Percentiles rank a stretch among this genome's conserved stretches.
phyloP scores from a whole-genome alignment of 2,329 filamentous ascomycete genomes.

The Dothistroma pini region DNA sequence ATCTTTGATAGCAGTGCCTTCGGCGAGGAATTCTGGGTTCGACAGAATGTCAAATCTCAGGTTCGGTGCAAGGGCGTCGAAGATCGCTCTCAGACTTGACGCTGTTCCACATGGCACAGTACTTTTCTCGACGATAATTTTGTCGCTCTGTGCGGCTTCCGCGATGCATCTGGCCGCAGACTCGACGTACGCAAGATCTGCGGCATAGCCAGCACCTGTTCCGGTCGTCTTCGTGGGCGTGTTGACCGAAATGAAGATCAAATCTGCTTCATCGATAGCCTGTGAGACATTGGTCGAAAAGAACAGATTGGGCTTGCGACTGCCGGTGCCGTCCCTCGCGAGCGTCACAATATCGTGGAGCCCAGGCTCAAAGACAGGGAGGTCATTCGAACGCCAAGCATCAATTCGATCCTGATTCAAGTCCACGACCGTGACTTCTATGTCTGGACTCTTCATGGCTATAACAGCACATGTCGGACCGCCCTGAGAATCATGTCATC shows the following conservation, averaged over 20 bases:
- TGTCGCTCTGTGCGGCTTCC: slow-evolving; percentile 59
- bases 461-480: slow-evolving; percentile 73
- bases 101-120: slow-evolving; percentile 75
- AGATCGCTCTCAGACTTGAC: slow-evolving; percentile 64
- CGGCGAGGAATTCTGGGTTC: slow-evolving; percentile 77
- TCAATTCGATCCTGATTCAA: slow-evolving; percentile 61
- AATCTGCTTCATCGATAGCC: slow-evolving; percentile 63
- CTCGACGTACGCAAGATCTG: slow-evolving; percentile 70
- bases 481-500: slow-evolving; percentile 42
- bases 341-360: slow-evolving; percentile 64
- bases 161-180: slow-evolving; percentile 66
- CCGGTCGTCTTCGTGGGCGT: slow-evolving; percentile 73
- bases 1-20: slow-evolving; percentile 70
- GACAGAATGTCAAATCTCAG: slow-evolving; percentile 72
- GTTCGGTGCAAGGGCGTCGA: slow-evolving; percentile 52
- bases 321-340: slow-evolving; percentile 48
- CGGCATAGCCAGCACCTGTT: slow-evolving; percentile 65
- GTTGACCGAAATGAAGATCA: slow-evolving; percentile 74
- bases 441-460: slow-evolving; percentile 67
- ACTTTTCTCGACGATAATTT: slow-evolving; percentile 77
- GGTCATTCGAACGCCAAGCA: slow-evolving; percentile 68
- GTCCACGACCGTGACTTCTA: slow-evolving; percentile 73
- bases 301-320: slow-evolving; percentile 62
- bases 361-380: slow-evolving; percentile 74
- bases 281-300: slow-evolving; percentile 66